Conservation (phyloP, 2,329 filamentous ascomycete genomes). For the Endoconidiophora polonica region DNA sequence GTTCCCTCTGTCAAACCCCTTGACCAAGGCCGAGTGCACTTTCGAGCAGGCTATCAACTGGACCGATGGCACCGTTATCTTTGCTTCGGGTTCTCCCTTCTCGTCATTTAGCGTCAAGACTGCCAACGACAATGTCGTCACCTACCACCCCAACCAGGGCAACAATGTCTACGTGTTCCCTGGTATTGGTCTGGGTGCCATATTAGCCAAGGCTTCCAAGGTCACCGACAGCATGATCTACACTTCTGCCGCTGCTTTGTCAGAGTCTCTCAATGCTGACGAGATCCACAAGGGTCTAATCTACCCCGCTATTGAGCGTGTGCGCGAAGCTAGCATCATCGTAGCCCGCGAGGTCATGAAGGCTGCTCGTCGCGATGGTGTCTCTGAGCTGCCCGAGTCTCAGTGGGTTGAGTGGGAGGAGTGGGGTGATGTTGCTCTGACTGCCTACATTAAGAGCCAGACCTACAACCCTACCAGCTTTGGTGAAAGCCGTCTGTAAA, state of each 20-base stretch:
- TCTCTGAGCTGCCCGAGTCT: constrained; percentile 50
- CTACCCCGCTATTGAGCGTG: constrained; percentile 81
- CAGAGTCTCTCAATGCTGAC: constrained; percentile 59
- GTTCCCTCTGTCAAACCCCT: constrained; percentile 92
- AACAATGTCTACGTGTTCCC: constrained; percentile 93
- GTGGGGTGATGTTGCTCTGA: constrained; percentile 48
- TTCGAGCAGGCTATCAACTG: constrained; percentile 84
- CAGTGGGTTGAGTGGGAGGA: constrained; percentile 59
- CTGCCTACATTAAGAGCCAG: constrained; percentile 40
- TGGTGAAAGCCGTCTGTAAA: constrained; percentile 21
- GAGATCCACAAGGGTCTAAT: constrained; percentile 73
- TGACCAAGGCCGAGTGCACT: constrained; percentile 87
- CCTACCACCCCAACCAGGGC: constrained; percentile 66
- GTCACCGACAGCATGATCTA: constrained; percentile 96
- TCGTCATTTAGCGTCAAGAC: constrained; percentile 50
- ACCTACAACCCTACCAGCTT: constrained; percentile 42
- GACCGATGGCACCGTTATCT: constrained; percentile 83
- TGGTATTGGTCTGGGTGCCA: constrained; percentile 82
- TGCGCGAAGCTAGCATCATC: constrained; percentile 72
- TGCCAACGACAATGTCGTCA: constrained; percentile 39
- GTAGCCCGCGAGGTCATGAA: constrained; percentile 90
- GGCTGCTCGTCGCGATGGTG: constrained; percentile 66
- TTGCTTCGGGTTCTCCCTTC: constrained; percentile 92
- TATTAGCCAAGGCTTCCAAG: constrained; percentile 71
- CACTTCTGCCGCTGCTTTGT: constrained; percentile 68